A percentile compares a stretch with the other conserved stretches of the same genome.
These are phyloP conservation scores for Entamoeba invadens DNA, from an alignment of 208 protist species.

Conservation along the genomic window DNA sequence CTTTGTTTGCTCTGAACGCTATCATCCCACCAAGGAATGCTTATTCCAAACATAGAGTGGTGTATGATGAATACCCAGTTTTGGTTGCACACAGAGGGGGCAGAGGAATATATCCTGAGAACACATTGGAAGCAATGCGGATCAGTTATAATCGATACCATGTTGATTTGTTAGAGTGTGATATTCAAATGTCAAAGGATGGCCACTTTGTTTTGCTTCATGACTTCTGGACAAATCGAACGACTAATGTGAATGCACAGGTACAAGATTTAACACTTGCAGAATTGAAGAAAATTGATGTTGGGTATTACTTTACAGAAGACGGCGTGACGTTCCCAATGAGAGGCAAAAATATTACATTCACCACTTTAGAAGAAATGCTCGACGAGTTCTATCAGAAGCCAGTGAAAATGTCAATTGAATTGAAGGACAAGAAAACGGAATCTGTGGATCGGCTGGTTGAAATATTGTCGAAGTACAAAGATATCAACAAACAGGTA, in stretches of 20 bases:
- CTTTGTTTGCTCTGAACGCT: background rate
- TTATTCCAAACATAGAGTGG: background rate
- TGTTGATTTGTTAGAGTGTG: background rate
- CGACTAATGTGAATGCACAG: background rate
- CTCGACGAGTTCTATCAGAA: background rate
- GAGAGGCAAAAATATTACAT: background rate
- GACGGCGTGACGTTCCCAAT: background rate
- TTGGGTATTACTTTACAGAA: background rate
- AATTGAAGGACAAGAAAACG: background rate
- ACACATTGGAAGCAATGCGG: background rate
- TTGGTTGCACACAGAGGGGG: background rate
- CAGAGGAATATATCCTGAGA: background rate
- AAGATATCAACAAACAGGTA: background rate
- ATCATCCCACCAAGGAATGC: background rate
- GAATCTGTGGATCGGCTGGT: background rate
- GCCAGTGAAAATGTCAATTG: background rate
- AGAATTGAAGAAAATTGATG: background rate
- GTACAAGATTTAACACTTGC: background rate
- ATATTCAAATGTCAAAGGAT: background rate
- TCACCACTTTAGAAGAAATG: background rate
- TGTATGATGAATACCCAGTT: background rate
- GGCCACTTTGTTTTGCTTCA: background rate
- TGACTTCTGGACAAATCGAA: background rate
- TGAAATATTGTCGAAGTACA: background rate
- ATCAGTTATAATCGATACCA: background rate